These are phyloP conservation scores for Neofusicoccum kwambonambiense DNA, from an alignment of 2,329 filamentous ascomycete species.

Conservation along the genomic window DNA sequence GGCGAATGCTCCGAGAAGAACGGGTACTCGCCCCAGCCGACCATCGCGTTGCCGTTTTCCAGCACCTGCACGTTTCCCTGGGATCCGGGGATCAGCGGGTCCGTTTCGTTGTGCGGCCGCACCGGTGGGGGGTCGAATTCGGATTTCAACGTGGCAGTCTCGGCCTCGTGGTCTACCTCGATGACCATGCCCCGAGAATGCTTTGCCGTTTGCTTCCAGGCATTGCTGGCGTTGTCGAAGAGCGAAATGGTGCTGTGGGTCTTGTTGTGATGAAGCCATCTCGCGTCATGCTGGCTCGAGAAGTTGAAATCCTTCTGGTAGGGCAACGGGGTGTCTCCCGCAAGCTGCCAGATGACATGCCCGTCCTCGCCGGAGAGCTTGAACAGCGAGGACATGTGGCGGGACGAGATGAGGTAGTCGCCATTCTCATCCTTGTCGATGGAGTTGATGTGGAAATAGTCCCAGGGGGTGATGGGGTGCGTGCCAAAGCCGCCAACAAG, in stretches of 20 bases:
- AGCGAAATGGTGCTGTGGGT: slow-evolving; percentile 53
- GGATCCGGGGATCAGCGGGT: slow-evolving; percentile 47
- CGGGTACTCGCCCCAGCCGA: slow-evolving; percentile 54
- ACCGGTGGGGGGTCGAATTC: slow-evolving; percentile 18
- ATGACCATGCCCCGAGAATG: slow-evolving; percentile 21
- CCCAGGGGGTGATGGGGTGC: slow-evolving; percentile 46
- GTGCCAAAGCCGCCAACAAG: slow-evolving; percentile 29
- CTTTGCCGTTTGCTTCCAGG: slow-evolving; percentile 40
- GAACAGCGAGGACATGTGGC: slow-evolving; percentile 49
- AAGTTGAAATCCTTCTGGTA: slow-evolving; percentile 41
- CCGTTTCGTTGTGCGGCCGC: slow-evolving; percentile 23
- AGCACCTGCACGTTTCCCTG: slow-evolving; percentile 56
- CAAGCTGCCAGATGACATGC: slow-evolving; percentile 53
- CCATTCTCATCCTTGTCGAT: slow-evolving; percentile 51
- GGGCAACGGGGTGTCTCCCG: slow-evolving; percentile 23
- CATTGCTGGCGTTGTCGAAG: slow-evolving; percentile 55
- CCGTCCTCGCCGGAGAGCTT: slow-evolving; percentile 50
- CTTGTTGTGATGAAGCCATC: slow-evolving; percentile 45
- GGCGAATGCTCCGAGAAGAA: slow-evolving; percentile 44
- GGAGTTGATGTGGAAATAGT: slow-evolving; percentile 59
- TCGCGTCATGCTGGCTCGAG: slow-evolving; percentile 55
- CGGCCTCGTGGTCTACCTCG: neutral
- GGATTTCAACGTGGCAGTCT: slow-evolving; percentile 18
- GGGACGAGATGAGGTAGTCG: slow-evolving; percentile 55
- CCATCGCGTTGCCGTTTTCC: slow-evolving; percentile 52